Percentiles rank a stretch among this genome's conserved stretches.
Conservation (phyloP, 768 basidiomycete genomes). For the Lentinula guzmanii region DNA sequence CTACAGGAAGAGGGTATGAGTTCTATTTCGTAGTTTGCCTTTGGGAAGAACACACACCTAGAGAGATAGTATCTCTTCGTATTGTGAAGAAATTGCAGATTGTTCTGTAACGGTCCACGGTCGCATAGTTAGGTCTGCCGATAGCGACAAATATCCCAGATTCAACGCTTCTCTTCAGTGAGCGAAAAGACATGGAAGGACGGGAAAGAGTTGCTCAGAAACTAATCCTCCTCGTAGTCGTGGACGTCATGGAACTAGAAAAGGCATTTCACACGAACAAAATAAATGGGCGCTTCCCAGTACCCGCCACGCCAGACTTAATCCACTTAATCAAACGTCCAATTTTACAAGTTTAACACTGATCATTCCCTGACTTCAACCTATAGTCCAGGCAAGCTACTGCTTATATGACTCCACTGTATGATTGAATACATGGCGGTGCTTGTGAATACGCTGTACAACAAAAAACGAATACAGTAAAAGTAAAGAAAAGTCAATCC, state of each 20-base stretch:
- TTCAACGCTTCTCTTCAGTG: background rate
- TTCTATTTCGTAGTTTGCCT: no score
- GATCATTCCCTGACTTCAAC: no score
- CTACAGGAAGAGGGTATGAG: background rate
- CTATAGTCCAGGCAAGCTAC: no score
- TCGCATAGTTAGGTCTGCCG: background rate
- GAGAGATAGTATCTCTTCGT: slow-evolving; percentile 11
- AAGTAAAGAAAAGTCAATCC: background rate
- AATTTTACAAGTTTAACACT: no score
- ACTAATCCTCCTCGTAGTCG: background rate
- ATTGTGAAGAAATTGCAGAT: slow-evolving; percentile 55
- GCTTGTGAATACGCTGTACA: no score
- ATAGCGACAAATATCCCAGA: background rate
- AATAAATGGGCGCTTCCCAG: background rate
- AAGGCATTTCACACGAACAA: background rate
- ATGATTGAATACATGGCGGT: no score
- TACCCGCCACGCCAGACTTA: no score
- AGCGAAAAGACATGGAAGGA: background rate
- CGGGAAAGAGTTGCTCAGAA: no score
- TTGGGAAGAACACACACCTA: background rate
- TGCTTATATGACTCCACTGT: no score
- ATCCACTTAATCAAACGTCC: no score
- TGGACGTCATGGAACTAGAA: background rate
- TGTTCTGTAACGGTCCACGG: slow-evolving; percentile 37
- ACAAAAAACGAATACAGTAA: no score